Conservation (phyloP, 305 asterid genomes). For the Fraxinus baroniana region DNA sequence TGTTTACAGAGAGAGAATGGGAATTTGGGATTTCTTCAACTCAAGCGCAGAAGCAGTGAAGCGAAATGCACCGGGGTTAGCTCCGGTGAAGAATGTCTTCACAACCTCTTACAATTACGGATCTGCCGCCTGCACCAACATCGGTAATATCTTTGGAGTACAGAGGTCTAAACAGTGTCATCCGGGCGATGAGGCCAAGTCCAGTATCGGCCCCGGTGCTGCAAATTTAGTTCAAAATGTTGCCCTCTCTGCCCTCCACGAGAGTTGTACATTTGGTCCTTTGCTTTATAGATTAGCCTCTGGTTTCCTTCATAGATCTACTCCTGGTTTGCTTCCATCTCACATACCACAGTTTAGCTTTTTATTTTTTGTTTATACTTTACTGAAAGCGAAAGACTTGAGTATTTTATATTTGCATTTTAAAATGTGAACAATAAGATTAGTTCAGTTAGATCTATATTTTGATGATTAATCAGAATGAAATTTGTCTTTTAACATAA, state of each 20-base stretch:
- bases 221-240: constrained; percentile 35
- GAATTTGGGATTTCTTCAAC: constrained; percentile 37
- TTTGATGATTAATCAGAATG: background rate
- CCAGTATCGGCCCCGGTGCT: constrained; percentile 26
- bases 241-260: constrained; percentile 27
- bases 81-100: constrained; percentile 29
- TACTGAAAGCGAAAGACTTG: background rate
- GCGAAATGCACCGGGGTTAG: constrained; percentile 30
- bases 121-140: constrained; percentile 24
- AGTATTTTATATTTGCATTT: background rate
- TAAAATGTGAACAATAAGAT: background rate
- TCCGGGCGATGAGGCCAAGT: constrained; percentile 33
- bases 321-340: constrained; percentile 38
- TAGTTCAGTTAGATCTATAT: background rate
- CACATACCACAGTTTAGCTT: background rate
- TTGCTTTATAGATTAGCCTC: background rate
- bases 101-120: constrained; percentile 17
- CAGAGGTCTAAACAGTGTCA: constrained; percentile 15
- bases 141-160: constrained; percentile 26
- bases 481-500: too few relatives aligned
- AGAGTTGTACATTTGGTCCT: constrained; percentile 40
- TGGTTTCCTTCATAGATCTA: background rate
- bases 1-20: constrained; percentile 29
- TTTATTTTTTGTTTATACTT: background rate
- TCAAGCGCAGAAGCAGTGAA: constrained; percentile 48